These are phyloP conservation scores for Phytopythium mirpurense DNA, from an alignment of 352 stramenopile species.

Conservation along the genomic window DNA sequence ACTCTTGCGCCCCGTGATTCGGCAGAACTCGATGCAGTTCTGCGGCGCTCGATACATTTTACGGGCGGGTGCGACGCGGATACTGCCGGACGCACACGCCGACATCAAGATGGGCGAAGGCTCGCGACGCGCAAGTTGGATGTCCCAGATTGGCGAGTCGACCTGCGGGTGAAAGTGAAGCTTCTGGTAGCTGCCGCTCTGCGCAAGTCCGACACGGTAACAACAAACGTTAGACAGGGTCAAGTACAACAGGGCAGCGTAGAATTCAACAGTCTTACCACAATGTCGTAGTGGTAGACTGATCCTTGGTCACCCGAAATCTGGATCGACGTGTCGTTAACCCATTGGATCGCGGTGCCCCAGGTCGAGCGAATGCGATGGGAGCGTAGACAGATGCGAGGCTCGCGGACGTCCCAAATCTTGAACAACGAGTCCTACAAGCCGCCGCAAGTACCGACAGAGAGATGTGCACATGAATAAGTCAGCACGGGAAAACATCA, in stretches of 20 bases:
- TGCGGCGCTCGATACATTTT: constrained; percentile 58
- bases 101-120: constrained; percentile 50
- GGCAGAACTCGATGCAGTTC: constrained; percentile 68
- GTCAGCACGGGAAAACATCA: background rate
- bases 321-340: constrained; percentile 65
- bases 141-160: constrained; percentile 81
- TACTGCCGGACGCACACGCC: constrained; percentile 59
- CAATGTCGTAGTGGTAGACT: constrained; percentile 70
- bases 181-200: constrained; percentile 79
- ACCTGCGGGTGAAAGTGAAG: constrained; percentile 80
- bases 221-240: too few species aligned
- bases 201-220: background rate
- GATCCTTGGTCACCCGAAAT: constrained; percentile 81
- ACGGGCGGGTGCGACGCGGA: constrained; percentile 57
- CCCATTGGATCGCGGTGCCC: constrained; percentile 73
- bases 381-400: constrained; percentile 67
- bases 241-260: too few species aligned
- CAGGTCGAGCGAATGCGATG: constrained; percentile 81
- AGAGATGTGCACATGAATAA: background rate
- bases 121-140: constrained; percentile 49
- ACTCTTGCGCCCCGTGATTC: constrained; percentile 44
- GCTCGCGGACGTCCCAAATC: constrained; percentile 80
- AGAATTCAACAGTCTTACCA: constrained; percentile 33
- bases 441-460: background rate
- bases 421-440: constrained; percentile 76